These are phyloP conservation scores for Crotalaria pallida DNA, from an alignment of 306 rosid genomes.

Conservation along the genomic window DNA sequence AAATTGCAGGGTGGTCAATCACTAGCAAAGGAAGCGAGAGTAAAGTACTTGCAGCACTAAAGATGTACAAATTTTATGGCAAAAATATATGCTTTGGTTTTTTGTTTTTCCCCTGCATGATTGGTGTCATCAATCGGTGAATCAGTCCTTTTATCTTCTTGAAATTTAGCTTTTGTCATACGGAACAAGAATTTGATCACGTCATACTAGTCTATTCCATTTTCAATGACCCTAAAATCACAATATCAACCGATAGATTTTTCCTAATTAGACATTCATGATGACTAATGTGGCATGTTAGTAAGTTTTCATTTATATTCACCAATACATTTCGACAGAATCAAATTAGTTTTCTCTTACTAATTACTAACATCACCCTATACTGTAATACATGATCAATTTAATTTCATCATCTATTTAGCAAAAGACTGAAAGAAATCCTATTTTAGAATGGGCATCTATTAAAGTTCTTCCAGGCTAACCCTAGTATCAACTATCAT, in stretches of 20 bases:
- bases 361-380: neutral
- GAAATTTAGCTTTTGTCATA: neutral
- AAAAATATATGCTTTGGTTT: neutral
- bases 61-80: slow-evolving; percentile 3
- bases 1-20: slow-evolving; percentile 46
- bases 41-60: slow-evolving; percentile 3
- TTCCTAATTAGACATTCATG: neutral
- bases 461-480: neutral
- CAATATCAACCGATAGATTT: neutral
- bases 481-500: neutral
- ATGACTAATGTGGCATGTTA: neutral
- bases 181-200: neutral
- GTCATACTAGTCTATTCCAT: neutral
- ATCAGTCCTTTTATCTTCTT: neutral
- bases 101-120: neutral
- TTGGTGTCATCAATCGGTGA: neutral
- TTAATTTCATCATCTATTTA: neutral
- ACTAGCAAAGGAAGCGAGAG: slow-evolving; percentile 7
- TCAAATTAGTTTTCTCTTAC: neutral
- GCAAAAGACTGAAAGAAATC: neutral
- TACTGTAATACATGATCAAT: neutral
- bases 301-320: neutral
- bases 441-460: too few species aligned
- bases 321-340: neutral
- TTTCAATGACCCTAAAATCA: neutral